Conservation (phyloP, 192 early-diverging fungal species). For the Pilaira anomala region DNA sequence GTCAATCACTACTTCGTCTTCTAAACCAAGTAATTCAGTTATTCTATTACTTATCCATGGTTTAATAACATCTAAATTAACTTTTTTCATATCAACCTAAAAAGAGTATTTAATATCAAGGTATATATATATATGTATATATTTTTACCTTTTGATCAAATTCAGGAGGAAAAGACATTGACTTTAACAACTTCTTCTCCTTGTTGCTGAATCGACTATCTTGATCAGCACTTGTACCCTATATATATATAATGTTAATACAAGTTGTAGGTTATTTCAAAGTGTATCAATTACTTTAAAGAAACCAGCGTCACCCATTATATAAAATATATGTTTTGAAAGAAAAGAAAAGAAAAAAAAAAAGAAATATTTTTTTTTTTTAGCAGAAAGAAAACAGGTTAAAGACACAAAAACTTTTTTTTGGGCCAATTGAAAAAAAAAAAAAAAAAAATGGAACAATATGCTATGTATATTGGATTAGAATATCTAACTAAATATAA, state of each 20-base stretch:
- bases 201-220: constrained; percentile 80
- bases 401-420: too few species aligned
- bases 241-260: neutral
- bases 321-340: neutral
- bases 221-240: constrained; percentile 77
- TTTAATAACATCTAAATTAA: constrained; percentile 82
- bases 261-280: neutral
- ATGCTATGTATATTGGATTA: too few species aligned
- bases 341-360: constrained; percentile 7
- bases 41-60: constrained; percentile 83
- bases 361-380: too few species aligned
- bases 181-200: constrained; percentile 75
- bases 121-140: neutral
- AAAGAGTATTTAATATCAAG: neutral
- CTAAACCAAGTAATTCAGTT: constrained; percentile 75
- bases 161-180: constrained; percentile 76
- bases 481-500: too few species aligned
- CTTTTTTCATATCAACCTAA: constrained; percentile 84
- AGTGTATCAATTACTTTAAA: constrained; percentile 39
- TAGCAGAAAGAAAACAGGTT: neutral
- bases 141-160: constrained; percentile 66
- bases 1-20: constrained; percentile 92
- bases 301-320: constrained; percentile 54
- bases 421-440: too few species aligned
- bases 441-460: too few species aligned